Evolutionary conservation across 2,329 filamentous ascomycete genomes (phyloP), one percentile per base, ranked within the genome.

Genomic region (Botrytis cinerea): DNA sequence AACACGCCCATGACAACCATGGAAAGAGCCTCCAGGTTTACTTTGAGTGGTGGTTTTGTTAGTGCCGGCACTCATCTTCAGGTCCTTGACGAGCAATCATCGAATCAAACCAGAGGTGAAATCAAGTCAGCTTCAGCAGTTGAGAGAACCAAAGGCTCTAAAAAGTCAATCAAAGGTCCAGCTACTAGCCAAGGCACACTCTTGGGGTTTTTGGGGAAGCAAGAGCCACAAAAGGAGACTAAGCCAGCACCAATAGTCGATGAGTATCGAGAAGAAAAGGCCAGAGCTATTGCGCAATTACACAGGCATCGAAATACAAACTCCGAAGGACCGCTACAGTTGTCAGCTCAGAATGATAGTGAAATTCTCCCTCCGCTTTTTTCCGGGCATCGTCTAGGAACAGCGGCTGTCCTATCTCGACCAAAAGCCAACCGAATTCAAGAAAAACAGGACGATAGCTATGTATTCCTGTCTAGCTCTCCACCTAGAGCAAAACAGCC

Each of bases 21-120:
- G 89, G 87, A 89, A 63, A 83, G 85, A 71, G 82, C 86, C 0
- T 83, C 86, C 0, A 89, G 88, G 0, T 93, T 93, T 76, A 88
- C 88, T n/a, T 88, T 88, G 16, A 89, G 90, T 3, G 73, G 73
- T 22, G 78, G 78, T 0, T 81, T 81, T 73, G 74, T 80, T 12
- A 80, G 76, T 70, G 79, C 79, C 9, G 75, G 79, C 1, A 77
- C 77, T 35, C 78, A 81, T 74, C 75, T 82, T 61, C 76, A 79
- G 35, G 75, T 78, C 10, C 74, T 83, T 22, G 79, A 76, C 45
- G 78, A 79, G 43, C 78, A 79, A 43, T 76, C 76, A 3, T 51
- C 18, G 78, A 79, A 46, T 77, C 78, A 4, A 61, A 79, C 12
- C 78, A 79, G 43, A 74, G 20, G 75, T 54, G 76, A 77, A 32